Percentiles rank a stretch among this genome's conserved stretches.
These are phyloP conservation scores for Capsicum pubescens DNA, from an alignment of 257 asterid genomes.

Conservation along the genomic window DNA sequence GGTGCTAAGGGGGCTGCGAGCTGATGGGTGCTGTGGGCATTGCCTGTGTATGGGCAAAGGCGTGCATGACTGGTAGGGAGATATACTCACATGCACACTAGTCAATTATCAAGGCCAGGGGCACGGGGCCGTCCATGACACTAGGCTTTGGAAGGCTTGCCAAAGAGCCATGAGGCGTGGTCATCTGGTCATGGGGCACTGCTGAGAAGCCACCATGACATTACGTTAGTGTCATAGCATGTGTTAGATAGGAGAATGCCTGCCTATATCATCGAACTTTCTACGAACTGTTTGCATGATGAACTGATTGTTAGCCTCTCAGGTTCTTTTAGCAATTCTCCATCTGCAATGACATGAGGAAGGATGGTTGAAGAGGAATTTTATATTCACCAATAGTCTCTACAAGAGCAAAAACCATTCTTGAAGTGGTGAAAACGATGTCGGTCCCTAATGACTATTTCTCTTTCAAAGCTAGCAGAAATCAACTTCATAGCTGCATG, in stretches of 20 bases:
- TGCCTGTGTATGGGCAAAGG: neutral
- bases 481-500: slow-evolving; percentile 38
- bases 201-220: neutral
- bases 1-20: neutral
- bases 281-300: neutral
- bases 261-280: neutral
- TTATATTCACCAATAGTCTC: slow-evolving; percentile 32
- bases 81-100: neutral
- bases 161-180: neutral
- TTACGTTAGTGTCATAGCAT: neutral
- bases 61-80: neutral
- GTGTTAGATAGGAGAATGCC: neutral
- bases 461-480: slow-evolving; percentile 33
- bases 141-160: neutral
- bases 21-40: neutral
- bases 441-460: slow-evolving; percentile 35
- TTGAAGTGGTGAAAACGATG: slow-evolving; percentile 36
- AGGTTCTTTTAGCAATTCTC: neutral
- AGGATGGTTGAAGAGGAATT: neutral
- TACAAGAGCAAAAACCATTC: slow-evolving; percentile 36
- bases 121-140: neutral
- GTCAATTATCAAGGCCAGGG: neutral
- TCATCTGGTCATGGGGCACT: neutral
- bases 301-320: neutral
- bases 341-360: neutral